Percentiles rank a stretch among this genome's conserved stretches.
Evolutionary conservation across 768 basidiomycete species (phyloP).

Genomic region (Mycena venus): DNA sequence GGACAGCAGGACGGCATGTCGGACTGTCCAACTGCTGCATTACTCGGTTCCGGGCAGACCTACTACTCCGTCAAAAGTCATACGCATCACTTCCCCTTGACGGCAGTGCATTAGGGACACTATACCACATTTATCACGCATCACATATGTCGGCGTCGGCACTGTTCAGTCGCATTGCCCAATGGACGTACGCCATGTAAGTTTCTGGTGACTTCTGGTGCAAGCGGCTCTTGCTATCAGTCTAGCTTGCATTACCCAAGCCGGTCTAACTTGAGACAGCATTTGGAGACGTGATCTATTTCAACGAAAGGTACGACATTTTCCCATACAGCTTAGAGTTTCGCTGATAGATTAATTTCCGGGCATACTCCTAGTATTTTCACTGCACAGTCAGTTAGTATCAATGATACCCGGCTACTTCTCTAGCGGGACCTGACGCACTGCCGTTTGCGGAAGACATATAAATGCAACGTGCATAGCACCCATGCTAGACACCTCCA

Average conservation of each 20-base stretch:
- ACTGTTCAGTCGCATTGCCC: background rate
- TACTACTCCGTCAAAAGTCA: background rate
- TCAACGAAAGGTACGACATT: background rate
- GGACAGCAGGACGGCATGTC: background rate
- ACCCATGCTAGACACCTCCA: background rate
- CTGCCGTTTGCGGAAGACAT: slow-evolving; percentile 10
- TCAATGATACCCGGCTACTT: slow-evolving; percentile 20
- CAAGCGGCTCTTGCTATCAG: background rate
- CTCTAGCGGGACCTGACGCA: slow-evolving; percentile 7
- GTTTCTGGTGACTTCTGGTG: background rate
- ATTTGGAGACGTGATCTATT: background rate
- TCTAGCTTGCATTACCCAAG: background rate
- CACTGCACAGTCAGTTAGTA: background rate
- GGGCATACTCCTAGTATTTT: background rate
- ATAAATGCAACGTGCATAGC: slow-evolving; percentile 22
- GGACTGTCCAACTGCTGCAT: background rate
- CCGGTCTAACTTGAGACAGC: background rate
- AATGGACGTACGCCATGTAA: background rate
- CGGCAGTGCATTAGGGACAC: background rate
- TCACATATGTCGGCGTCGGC: background rate
- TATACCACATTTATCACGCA: slow-evolving; percentile 9
- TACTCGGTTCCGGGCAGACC: background rate
- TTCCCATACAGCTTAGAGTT: background rate
- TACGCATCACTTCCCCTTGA: background rate
- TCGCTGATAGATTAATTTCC: background rate